Evolutionary conservation across 1,139 yeast genomes (phyloP).

Genomic region (Candida tetrigidarum): DNA sequence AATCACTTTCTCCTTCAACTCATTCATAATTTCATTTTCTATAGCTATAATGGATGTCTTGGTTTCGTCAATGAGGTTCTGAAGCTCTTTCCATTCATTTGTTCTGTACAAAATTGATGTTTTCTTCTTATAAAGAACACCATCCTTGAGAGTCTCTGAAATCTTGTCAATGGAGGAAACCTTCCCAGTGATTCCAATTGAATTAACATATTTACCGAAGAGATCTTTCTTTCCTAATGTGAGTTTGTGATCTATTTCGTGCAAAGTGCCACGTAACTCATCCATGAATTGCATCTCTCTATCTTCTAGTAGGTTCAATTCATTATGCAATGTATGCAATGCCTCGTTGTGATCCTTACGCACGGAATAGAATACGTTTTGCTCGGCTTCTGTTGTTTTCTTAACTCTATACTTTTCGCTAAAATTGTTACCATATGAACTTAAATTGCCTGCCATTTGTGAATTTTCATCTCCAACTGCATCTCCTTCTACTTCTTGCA

Average conservation of each 20-base stretch:
- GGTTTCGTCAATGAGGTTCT: slow-evolving; percentile 28
- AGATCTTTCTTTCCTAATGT: slow-evolving; percentile 30
- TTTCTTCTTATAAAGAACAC: slow-evolving; percentile 33
- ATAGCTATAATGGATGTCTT: slow-evolving; percentile 32
- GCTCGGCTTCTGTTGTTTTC: slow-evolving; percentile 7
- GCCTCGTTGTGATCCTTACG: slow-evolving; percentile 31
- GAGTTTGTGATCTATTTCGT: slow-evolving; percentile 33
- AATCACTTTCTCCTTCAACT: slow-evolving; percentile 44
- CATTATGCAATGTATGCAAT: slow-evolving; percentile 34
- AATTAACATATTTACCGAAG: slow-evolving; percentile 37
- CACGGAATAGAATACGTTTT: slow-evolving; percentile 23
- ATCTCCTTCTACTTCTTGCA: background rate
- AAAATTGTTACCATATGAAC: slow-evolving; percentile 21
- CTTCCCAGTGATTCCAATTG: slow-evolving; percentile 39
- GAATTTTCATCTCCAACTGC: background rate
- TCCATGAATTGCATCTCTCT: slow-evolving; percentile 28
- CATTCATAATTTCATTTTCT: slow-evolving; percentile 51
- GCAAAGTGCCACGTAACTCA: slow-evolving; percentile 24
- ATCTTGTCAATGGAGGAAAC: slow-evolving; percentile 29
- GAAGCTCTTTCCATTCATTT: slow-evolving; percentile 35
- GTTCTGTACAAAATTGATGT: slow-evolving; percentile 36
- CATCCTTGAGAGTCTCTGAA: slow-evolving; percentile 19
- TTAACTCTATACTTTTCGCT: slow-evolving; percentile 24
- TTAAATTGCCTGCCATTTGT: background rate
- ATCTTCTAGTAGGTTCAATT: slow-evolving; percentile 30